Base-by-base conservation (phyloP, 2,329 filamentous ascomycete species). In the Microcyclosporella mali region DNA sequence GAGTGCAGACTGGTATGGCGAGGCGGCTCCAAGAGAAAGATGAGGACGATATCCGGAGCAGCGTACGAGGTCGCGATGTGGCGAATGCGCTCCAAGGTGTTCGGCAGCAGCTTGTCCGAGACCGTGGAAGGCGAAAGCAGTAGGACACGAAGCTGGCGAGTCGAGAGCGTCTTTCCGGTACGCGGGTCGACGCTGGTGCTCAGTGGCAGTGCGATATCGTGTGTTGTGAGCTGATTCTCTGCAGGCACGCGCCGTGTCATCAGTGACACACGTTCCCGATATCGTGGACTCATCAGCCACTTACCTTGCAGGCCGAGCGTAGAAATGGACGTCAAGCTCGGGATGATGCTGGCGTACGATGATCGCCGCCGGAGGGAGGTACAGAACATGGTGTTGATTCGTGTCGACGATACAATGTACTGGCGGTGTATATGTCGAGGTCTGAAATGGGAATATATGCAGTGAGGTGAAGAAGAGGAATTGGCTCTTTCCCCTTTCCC, bases 281-380 rank as follows among this genome's bases (percentile, higher is more conserved):
- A 8, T 34, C n/a, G 2, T 19, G 2, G 21, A 31, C 9, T 12
- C 12, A 33, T 33, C 15, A 16, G n/a, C 19, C 14, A 14, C 43
- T 37, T 48, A 64, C 66, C 66, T 49, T 56, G 54, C 14, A 69
- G 53, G 10, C 43, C 46, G 30, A 60, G 46, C 3, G 44, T 45
- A 6, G 50, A 37, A 2, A 42, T 29, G 3, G 46, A 32, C 6
- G 42, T 48, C 19, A 70, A 54, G 4, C 57, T 48, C 6, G 66
- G 56, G 10, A 71, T 55, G 2, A 63, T 53, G 1, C 64, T 50
- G 9, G 55, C 55, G 62, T 66, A 69, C 21, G 69, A 59, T 4
- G 62, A 53, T 16, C 66, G 65, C 21, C 56, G 53, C 10, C 64
- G 63, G 10, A 72, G 63, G 12, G 58, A 61, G n/a, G 61, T 56